Conservation (phyloP, 176 grass and related monocot species). For the Raddia distichophylla region DNA sequence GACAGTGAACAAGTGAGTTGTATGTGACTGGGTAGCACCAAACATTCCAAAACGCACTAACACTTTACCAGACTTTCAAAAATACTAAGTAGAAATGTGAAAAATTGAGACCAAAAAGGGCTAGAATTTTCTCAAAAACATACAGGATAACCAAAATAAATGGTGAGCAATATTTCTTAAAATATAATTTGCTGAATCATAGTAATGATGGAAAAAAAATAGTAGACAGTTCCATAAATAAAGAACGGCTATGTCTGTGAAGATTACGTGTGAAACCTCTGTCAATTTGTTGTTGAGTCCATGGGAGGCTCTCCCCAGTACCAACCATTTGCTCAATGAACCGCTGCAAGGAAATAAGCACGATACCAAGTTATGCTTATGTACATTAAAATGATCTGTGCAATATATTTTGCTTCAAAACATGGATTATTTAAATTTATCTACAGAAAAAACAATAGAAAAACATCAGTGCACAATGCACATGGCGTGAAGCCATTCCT, state of each 20-base stretch:
- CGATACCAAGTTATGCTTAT: slow-evolving; percentile 1
- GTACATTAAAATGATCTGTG: slow-evolving; percentile 8
- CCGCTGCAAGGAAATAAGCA: slow-evolving; percentile 40
- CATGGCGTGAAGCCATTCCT: background rate
- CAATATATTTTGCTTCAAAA: slow-evolving; percentile 24
- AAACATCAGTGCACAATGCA: slow-evolving; percentile 13
- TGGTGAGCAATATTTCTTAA: background rate
- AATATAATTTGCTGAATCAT: slow-evolving; percentile 5
- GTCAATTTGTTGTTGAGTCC: slow-evolving; percentile 51
- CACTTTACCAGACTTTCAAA: background rate
- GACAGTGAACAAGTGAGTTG: too few relatives aligned
- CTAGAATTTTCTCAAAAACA: background rate
- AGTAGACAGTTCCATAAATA: background rate
- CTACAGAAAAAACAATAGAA: background rate
- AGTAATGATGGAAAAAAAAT: slow-evolving; percentile 15
- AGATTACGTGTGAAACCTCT: slow-evolving; percentile 57
- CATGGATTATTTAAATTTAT: background rate
- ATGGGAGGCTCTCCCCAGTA: slow-evolving; percentile 41
- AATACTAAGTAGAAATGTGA: background rate
- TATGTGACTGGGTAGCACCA: too few relatives aligned
- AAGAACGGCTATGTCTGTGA: background rate
- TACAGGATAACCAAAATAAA: background rate
- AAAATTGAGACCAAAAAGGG: background rate
- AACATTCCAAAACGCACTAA: too few relatives aligned
- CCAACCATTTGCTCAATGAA: slow-evolving; percentile 54